Evolutionary conservation across 371 early-diverging fungal genomes (phyloP).

Genomic region (Rhizopus sp.): DNA sequence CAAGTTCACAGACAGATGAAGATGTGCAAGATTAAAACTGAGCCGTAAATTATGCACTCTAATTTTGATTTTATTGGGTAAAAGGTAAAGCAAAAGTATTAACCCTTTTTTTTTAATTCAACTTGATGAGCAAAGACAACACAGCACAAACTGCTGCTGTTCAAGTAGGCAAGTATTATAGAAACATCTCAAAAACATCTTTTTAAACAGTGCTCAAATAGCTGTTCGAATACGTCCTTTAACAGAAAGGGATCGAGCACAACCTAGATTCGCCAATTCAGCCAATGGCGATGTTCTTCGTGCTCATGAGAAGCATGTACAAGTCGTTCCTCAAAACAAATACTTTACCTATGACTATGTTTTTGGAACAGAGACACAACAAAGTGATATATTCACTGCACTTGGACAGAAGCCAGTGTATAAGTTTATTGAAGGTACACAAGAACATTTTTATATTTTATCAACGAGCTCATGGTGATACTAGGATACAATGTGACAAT

Average conservation of each 20-base stretch:
- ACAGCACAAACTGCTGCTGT: slow-evolving; percentile 34
- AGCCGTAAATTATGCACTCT: too few relatives aligned
- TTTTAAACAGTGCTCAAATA: slow-evolving; percentile 6
- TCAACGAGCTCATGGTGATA: background rate
- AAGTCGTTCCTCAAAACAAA: slow-evolving; percentile 46
- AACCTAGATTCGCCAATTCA: slow-evolving; percentile 44
- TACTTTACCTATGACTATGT: slow-evolving; percentile 53
- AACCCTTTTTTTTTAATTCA: slow-evolving; percentile 13
- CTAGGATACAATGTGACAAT: slow-evolving; percentile 94
- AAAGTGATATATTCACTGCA: slow-evolving; percentile 42
- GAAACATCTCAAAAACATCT: background rate
- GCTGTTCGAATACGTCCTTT: slow-evolving; percentile 50
- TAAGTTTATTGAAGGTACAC: slow-evolving; percentile 49
- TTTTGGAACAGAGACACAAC: slow-evolving; percentile 41
- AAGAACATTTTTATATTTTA: background rate
- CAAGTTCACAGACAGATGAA: too few relatives aligned
- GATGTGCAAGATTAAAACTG: too few relatives aligned
- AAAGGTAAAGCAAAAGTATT: background rate
- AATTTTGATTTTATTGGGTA: too few relatives aligned
- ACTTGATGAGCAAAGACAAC: slow-evolving; percentile 32
- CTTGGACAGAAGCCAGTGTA: slow-evolving; percentile 39
- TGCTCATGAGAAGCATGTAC: slow-evolving; percentile 42
- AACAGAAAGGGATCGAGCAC: slow-evolving; percentile 46
- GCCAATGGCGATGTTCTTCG: slow-evolving; percentile 35
- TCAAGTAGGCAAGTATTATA: slow-evolving; percentile 41